Evolutionary conservation across 306 rosid genomes (phyloP).

Genomic region (Crotalaria pallida): DNA sequence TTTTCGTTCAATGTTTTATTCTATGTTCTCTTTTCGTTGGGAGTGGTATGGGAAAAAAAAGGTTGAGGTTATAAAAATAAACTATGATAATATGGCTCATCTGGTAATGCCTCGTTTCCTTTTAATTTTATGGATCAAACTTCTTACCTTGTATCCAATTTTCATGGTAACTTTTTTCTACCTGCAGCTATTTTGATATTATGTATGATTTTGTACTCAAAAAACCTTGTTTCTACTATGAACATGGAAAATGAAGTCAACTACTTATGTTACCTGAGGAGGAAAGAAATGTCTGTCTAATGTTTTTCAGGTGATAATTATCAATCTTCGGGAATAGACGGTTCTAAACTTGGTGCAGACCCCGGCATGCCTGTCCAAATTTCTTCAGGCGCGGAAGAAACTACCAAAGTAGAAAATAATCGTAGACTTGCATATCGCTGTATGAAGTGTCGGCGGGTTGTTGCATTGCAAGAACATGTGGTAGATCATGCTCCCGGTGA

Average conservation of each 20-base stretch:
- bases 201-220: background rate
- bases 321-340: constrained; percentile 58
- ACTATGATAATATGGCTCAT: constrained; percentile 5
- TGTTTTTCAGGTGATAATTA: constrained; percentile 60
- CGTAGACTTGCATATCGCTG: constrained; percentile 62
- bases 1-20: background rate
- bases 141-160: background rate
- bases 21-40: background rate
- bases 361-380: constrained; percentile 64
- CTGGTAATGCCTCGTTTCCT: background rate
- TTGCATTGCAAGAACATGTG: constrained; percentile 77
- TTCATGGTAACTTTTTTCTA: background rate
- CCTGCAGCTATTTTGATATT: background rate
- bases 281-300: background rate
- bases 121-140: background rate
- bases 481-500: constrained; percentile 84
- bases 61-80: background rate
- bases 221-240: background rate
- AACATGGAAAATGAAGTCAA: background rate
- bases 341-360: constrained; percentile 82
- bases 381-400: constrained; percentile 46
- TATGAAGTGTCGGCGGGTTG: constrained; percentile 81
- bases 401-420: constrained; percentile 39
- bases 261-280: background rate
- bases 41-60: background rate